phyloP scores from a whole-genome alignment of 495 filamentous ascomycete species.

The Aspergillus nanangensis region DNA sequence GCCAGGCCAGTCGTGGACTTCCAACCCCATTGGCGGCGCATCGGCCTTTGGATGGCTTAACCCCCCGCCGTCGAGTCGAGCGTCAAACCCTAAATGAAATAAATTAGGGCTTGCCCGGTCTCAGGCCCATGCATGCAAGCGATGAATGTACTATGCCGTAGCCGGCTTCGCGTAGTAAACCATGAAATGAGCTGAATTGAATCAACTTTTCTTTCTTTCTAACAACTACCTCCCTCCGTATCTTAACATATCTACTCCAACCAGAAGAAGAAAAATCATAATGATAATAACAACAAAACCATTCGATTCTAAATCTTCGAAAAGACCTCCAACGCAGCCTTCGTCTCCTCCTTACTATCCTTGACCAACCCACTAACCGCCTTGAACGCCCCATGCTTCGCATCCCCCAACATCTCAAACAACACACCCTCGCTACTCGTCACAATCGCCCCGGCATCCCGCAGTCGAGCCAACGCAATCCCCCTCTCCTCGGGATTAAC shows the following conservation, averaged over 20 bases:
- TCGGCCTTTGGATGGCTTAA: slow-evolving; percentile 96
- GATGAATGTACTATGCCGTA: slow-evolving; percentile 9
- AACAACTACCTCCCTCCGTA: too few species aligned
- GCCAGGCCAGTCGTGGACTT: slow-evolving; percentile 47
- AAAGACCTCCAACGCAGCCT: slow-evolving; percentile 57
- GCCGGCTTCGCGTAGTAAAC: slow-evolving; percentile 12
- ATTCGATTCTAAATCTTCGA: slow-evolving; percentile 54
- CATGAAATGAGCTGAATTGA: too few species aligned
- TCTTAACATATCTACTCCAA: background rate
- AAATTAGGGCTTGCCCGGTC: slow-evolving; percentile 14
- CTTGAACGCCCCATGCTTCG: slow-evolving; percentile 65
- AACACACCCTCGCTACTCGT: slow-evolving; percentile 89
- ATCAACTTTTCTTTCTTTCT: background rate
- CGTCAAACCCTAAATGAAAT: slow-evolving; percentile 22
- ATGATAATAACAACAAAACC: background rate
- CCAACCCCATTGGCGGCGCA: slow-evolving; percentile 87
- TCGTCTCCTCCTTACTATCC: slow-evolving; percentile 65
- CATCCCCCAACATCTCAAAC: slow-evolving; percentile 92
- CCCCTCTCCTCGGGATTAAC: slow-evolving; percentile 77
- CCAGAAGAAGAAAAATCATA: background rate
- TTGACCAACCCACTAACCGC: slow-evolving; percentile 72
- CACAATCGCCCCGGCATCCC: slow-evolving; percentile 71
- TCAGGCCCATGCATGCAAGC: background rate
- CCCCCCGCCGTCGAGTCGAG: slow-evolving; percentile 10
- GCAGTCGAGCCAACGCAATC: slow-evolving; percentile 70